Conservation (phyloP, 257 asterid genomes). For the Capsicum baccatum region DNA sequence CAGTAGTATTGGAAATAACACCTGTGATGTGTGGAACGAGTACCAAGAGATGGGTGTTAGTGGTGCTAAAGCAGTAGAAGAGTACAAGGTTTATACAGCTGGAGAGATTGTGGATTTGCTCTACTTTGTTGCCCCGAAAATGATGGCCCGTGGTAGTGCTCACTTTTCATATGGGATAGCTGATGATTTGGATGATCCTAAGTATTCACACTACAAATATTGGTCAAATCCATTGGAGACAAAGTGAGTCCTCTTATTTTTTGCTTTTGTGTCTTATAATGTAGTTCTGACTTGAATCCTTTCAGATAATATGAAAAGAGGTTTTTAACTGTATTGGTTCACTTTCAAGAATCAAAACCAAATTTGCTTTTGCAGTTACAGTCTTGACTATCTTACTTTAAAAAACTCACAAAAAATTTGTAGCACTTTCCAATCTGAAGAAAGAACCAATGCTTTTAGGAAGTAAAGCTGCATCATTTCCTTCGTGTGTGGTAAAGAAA, state of each 20-base stretch:
- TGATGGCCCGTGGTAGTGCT: slow-evolving; percentile 85
- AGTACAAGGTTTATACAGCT: slow-evolving; percentile 80
- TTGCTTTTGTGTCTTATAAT: not conserved
- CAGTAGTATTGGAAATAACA: slow-evolving; percentile 59
- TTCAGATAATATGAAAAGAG: slow-evolving; percentile 19
- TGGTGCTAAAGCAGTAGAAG: slow-evolving; percentile 74
- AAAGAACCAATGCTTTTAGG: not conserved
- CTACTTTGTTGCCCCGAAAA: slow-evolving; percentile 75
- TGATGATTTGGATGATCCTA: slow-evolving; percentile 81
- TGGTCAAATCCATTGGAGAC: slow-evolving; percentile 98
- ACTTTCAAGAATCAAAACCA: slow-evolving; percentile 13
- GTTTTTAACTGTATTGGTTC: not conserved
- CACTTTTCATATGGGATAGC: slow-evolving; percentile 89
- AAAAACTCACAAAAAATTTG: not conserved
- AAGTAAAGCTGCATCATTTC: not conserved
- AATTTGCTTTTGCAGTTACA: not conserved
- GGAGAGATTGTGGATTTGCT: slow-evolving; percentile 74
- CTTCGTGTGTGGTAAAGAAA: not conserved
- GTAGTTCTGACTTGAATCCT: not conserved
- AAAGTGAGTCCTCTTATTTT: slow-evolving; percentile 50
- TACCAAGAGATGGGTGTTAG: slow-evolving; percentile 84
- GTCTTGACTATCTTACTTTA: slow-evolving; percentile 12
- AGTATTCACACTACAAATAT: slow-evolving; percentile 76
- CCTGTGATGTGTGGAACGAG: slow-evolving; percentile 94
- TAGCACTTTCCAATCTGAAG: not conserved